Evolutionary conservation across 169 alveolate genomes (phyloP), one percentile per base, ranked within the genome.

Genomic region (Eimeria necatrix): DNA sequence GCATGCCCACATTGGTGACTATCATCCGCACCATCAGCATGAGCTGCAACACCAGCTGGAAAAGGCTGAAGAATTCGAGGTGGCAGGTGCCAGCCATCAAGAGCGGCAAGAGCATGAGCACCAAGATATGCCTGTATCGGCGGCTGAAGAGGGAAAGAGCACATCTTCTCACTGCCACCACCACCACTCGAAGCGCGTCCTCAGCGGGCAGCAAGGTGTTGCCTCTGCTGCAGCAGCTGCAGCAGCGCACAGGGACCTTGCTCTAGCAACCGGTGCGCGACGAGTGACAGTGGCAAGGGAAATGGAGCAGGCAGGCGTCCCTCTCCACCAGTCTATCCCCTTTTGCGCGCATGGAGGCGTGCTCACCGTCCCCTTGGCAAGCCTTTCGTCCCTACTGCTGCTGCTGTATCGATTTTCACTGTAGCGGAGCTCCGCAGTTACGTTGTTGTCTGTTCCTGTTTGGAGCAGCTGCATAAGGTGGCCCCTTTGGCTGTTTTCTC

Each of bases 281-380:
- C 93, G 93, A 6, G 93, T 61, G n/a, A 80, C 80, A 26, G 80
- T 81, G 6, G 90, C 74, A 0, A 4, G 73, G 32, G 90, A 81
- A 32, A 4, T 81, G 53, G 64, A 81, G 20, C 46, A 68, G 32
- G 88, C 88, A n/a, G 88, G 88, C 48, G 52, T 32, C 14, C 14
- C 73, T 18, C 10, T 61, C n/a, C 24, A 24, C 9, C 81, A 51
- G 53, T 46, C 84, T 6, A 68, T 73, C 51, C 94, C 94, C 10
- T 73, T 16, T 78, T 89, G 94, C 64, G 94, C 94, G 0, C 94
- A 89, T 18, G 94, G 94, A 22, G 94, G 94, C 41, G 94, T 89
- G 7, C 83, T 76, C 74, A 89, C 94, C 14, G 94, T 89, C 14
- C 94, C 94, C 5, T 24, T 89, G 94, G 94, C 73, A 60, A 56